A percentile compares a stretch with the other conserved stretches of the same genome.
phyloP scores from a whole-genome alignment of 805 yeast genomes.

The Schwanniomyces polymorphus region DNA sequence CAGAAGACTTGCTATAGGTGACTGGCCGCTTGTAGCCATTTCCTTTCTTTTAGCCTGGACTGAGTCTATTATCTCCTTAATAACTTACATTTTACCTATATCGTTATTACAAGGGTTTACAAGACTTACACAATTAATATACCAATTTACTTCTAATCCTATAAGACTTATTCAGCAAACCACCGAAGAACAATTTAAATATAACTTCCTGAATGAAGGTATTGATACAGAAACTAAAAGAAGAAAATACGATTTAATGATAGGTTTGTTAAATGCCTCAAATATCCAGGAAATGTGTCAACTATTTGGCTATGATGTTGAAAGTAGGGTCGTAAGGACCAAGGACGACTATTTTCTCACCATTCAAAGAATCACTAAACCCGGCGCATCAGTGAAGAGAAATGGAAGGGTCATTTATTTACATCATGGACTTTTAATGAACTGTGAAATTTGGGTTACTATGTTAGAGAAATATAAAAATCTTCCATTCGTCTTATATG shows the following conservation, averaged over 20 bases:
- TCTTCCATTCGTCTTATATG: slow-evolving; percentile 74
- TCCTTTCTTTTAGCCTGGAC: slow-evolving; percentile 50
- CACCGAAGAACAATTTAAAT: slow-evolving; percentile 13
- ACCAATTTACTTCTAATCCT: slow-evolving; percentile 26
- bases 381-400: slow-evolving; percentile 13
- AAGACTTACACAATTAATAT: slow-evolving; percentile 22
- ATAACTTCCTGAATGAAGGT: slow-evolving; percentile 21
- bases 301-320: slow-evolving; percentile 67
- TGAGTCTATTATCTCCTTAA: slow-evolving; percentile 46
- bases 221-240: slow-evolving; percentile 13
- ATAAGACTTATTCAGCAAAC: slow-evolving; percentile 16
- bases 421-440: slow-evolving; percentile 92
- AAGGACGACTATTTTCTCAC: slow-evolving; percentile 76
- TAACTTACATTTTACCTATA: slow-evolving; percentile 48
- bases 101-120: slow-evolving; percentile 38
- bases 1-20: slow-evolving; percentile 47
- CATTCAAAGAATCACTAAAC: slow-evolving; percentile 61
- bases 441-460: slow-evolving; percentile 72
- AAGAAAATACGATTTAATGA: slow-evolving; percentile 29
- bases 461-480: slow-evolving; percentile 39
- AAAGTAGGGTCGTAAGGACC: slow-evolving; percentile 77
- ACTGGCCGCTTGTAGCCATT: slow-evolving; percentile 48
- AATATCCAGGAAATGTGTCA: slow-evolving; percentile 65
- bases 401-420: slow-evolving; percentile 61
- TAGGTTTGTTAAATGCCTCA: slow-evolving; percentile 44